These are phyloP conservation scores for Fusarium falciforme DNA, from an alignment of 2,329 filamentous ascomycete species.

Conservation along the genomic window DNA sequence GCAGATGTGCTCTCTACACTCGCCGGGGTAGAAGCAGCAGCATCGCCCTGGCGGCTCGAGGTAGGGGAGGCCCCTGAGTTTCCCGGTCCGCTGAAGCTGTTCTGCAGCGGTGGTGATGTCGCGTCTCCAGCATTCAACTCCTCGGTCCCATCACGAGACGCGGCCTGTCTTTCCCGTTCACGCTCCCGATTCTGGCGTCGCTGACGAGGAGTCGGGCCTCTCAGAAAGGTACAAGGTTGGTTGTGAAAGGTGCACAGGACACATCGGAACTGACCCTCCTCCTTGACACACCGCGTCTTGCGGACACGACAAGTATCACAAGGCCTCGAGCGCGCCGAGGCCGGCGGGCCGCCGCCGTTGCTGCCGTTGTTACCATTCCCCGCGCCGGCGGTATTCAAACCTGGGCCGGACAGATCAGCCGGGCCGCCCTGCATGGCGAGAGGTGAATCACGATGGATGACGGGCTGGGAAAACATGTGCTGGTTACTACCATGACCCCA, in stretches of 20 bases:
- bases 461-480: slow-evolving; percentile 39
- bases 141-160: slow-evolving; percentile 30
- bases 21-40: slow-evolving; percentile 36
- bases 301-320: slow-evolving; percentile 74
- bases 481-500: slow-evolving; percentile 26
- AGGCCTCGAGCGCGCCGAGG: slow-evolving; percentile 52
- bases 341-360: slow-evolving; percentile 7
- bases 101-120: slow-evolving; percentile 27
- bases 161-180: slow-evolving; percentile 30
- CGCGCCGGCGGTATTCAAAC: slow-evolving; percentile 15
- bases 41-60: slow-evolving; percentile 41
- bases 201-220: slow-evolving; percentile 49
- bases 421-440: slow-evolving; percentile 27
- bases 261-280: slow-evolving; percentile 68
- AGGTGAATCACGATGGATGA: slow-evolving; percentile 34
- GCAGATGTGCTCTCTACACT: slow-evolving; percentile 35
- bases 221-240: slow-evolving; percentile 73
- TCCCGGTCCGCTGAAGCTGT: neutral
- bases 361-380: neutral
- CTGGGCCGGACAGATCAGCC: slow-evolving; percentile 28
- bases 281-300: slow-evolving; percentile 74
- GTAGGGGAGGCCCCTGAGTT: slow-evolving; percentile 31
- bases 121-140: slow-evolving; percentile 20
- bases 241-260: slow-evolving; percentile 75
- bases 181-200: slow-evolving; percentile 41